Conservation (phyloP, 495 filamentous ascomycete species). For the Xylona heveae region DNA sequence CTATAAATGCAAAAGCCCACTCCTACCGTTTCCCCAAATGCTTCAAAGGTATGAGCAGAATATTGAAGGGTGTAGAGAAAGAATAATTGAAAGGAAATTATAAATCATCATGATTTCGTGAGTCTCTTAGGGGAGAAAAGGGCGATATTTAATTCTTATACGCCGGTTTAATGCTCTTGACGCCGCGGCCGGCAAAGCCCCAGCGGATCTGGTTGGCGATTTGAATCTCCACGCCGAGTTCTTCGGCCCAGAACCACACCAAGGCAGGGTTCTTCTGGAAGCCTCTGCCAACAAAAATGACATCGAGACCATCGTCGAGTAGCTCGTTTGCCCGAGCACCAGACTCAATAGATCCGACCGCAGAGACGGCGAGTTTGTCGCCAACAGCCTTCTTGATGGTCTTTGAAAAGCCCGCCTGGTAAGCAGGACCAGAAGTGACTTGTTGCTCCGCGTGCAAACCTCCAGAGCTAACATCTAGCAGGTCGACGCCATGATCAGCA, state of each 20-base stretch:
- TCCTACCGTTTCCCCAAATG: too few relatives aligned
- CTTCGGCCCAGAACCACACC: conserved; percentile 48
- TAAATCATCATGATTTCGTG: too few relatives aligned
- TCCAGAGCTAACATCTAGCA: conserved; percentile 53
- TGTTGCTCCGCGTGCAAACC: conserved; percentile 14
- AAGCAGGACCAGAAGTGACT: neutral
- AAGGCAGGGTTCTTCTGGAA: conserved; percentile 52
- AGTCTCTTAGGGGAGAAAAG: too few relatives aligned
- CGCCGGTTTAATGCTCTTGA: too few relatives aligned
- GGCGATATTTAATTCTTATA: too few relatives aligned
- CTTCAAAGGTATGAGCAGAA: too few relatives aligned
- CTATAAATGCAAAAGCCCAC: too few relatives aligned
- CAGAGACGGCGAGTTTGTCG: neutral
- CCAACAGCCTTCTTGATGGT: neutral
- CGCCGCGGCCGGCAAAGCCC: conserved; percentile 18
- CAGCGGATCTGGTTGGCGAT: conserved; percentile 48
- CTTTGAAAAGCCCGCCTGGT: neutral
- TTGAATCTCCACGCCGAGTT: conserved; percentile 36
- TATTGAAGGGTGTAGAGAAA: too few relatives aligned
- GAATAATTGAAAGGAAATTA: too few relatives aligned
- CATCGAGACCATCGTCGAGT: conserved; percentile 32
- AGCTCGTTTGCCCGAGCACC: conserved; percentile 31
- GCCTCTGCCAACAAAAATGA: conserved; percentile 35
- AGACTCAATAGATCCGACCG: conserved; percentile 23
- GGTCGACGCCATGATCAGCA: conserved; percentile 43